Evolutionary conservation across 768 basidiomycete genomes (phyloP).

Genomic region (Serendipita indica): DNA sequence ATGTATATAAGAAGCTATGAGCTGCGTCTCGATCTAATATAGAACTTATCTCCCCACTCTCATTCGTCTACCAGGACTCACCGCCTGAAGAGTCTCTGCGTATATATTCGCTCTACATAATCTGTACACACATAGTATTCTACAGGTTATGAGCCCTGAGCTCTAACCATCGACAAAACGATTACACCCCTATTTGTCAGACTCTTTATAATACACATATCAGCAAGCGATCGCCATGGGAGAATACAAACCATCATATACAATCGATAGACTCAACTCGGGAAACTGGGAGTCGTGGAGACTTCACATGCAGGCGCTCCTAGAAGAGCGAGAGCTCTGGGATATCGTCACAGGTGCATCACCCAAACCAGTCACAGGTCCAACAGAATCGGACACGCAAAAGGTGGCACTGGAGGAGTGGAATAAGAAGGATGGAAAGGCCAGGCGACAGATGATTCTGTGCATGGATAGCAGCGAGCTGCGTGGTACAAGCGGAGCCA

Average conservation of each 20-base stretch:
- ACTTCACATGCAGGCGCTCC: slow-evolving; percentile 11
- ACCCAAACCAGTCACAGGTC: not conserved
- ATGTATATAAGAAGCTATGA: too few relatives aligned
- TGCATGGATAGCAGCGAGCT: slow-evolving; percentile 20
- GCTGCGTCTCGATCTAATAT: too few relatives aligned
- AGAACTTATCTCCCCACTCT: too few relatives aligned
- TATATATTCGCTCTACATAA: too few relatives aligned
- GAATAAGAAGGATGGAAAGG: slow-evolving; percentile 22
- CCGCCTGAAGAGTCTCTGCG: too few relatives aligned
- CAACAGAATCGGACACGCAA: slow-evolving; percentile 1
- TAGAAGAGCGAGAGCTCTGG: slow-evolving; percentile 8
- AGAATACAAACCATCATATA: not conserved
- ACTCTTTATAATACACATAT: not conserved
- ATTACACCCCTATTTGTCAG: too few relatives aligned
- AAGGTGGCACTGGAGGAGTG: slow-evolving; percentile 14
- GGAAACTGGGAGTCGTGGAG: slow-evolving; percentile 15
- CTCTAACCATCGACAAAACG: not conserved
- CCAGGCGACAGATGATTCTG: slow-evolving; percentile 22
- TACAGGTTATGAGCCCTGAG: slow-evolving; percentile 8
- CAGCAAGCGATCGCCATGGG: not conserved
- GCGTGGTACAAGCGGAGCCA: slow-evolving; percentile 20
- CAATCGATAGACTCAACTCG: slow-evolving; percentile 9
- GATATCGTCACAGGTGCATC: slow-evolving; percentile 5
- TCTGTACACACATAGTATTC: not conserved
- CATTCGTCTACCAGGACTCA: too few relatives aligned